These are phyloP conservation scores for Penicillium coffeae DNA, from an alignment of 495 filamentous ascomycete genomes.

Conservation along the genomic window DNA sequence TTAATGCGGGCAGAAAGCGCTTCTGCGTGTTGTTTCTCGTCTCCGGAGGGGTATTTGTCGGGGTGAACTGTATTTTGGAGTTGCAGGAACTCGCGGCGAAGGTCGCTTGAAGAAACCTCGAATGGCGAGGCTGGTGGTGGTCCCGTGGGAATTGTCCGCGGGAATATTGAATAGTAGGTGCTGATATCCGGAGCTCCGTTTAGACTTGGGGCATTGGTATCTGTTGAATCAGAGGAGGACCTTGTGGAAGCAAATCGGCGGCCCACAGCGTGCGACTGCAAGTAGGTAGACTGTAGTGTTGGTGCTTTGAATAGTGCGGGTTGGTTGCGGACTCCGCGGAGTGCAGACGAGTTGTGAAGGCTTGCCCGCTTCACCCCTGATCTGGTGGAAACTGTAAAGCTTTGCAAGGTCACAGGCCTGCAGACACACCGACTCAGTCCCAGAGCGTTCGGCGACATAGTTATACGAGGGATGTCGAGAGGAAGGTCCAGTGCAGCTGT, in stretches of 20 bases:
- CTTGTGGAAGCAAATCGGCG: constrained; percentile 19
- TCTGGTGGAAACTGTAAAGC: neutral
- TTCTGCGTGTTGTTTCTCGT: constrained; percentile 61
- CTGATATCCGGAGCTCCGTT: constrained; percentile 36
- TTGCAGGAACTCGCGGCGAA: constrained; percentile 81
- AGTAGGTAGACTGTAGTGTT: neutral
- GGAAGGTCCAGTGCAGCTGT: neutral
- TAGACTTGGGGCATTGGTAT: constrained; percentile 6
- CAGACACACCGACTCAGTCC: neutral
- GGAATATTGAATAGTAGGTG: constrained; percentile 86
- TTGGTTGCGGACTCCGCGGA: constrained; percentile 6
- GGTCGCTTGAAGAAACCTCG: constrained; percentile 56
- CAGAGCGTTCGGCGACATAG: neutral
- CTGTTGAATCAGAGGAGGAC: neutral
- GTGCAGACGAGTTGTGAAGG: constrained; percentile 4
- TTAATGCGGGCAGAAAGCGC: constrained; percentile 75
- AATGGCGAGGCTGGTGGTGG: constrained; percentile 78
- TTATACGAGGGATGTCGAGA: neutral
- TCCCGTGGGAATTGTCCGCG: constrained; percentile 70
- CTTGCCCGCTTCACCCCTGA: neutral
- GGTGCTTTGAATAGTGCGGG: neutral
- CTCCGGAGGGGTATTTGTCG: constrained; percentile 61
- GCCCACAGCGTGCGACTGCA: neutral
- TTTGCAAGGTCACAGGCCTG: neutral
- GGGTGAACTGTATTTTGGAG: constrained; percentile 79